Conservation (phyloP, 225 moss, liverwort and hornwort genomes). For the Sphagnum tenellum region DNA sequence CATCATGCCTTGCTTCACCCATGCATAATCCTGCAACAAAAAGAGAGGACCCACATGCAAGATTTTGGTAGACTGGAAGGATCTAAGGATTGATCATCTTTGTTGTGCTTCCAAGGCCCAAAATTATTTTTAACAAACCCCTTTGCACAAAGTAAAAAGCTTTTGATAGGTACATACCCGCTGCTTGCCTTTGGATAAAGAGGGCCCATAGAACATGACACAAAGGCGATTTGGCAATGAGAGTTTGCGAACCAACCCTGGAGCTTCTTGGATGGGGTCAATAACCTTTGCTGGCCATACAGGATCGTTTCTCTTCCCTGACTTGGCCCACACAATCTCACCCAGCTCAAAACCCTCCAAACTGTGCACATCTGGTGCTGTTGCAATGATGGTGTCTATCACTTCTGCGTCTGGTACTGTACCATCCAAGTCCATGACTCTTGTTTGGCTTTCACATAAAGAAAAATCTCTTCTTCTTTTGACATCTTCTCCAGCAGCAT, state of each 20-base stretch:
- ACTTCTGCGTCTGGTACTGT: conserved; percentile 52
- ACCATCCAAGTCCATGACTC: conserved; percentile 36
- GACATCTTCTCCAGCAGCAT: conserved; percentile 23
- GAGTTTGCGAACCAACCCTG: conserved; percentile 71
- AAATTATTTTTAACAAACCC: too few species aligned
- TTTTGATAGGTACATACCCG: conserved; percentile 45
- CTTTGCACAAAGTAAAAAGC: too few species aligned
- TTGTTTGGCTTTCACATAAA: conserved; percentile 26
- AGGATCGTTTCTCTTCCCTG: conserved; percentile 97
- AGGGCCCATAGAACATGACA: conserved; percentile 98
- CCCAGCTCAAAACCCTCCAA: conserved; percentile 84
- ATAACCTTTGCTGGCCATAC: conserved; percentile 99
- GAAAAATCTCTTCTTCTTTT: conserved; percentile 28
- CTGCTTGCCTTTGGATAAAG: conserved; percentile 78
- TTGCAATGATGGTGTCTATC: conserved; percentile 37
- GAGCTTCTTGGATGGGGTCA: conserved; percentile 89
- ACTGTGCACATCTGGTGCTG: conserved; percentile 42
- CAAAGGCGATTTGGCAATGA: conserved; percentile 81
- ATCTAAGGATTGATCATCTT: too few species aligned
- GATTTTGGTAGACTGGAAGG: too few species aligned
- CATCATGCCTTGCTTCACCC: conserved; percentile 99
- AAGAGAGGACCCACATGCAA: too few species aligned
- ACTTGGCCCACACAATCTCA: conserved; percentile 99
- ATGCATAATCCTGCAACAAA: conserved; percentile 85
- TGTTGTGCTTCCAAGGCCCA: too few species aligned